Evolutionary conservation across 2,329 filamentous ascomycete species (phyloP).

Genomic region (Beauveria sp.): DNA sequence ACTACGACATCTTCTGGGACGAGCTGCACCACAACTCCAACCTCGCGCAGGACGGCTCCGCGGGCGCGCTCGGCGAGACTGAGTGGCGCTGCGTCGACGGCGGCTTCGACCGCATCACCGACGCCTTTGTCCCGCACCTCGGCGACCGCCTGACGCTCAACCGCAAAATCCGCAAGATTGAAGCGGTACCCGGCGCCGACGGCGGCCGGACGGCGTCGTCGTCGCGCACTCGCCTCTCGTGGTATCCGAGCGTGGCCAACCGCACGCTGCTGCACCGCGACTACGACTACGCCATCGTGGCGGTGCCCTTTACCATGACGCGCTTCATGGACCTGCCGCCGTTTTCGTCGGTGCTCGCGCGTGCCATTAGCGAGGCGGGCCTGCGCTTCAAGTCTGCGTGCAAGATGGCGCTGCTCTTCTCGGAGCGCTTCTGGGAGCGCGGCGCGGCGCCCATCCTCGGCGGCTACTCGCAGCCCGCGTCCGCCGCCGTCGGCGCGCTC

Average conservation of each 20-base stretch:
- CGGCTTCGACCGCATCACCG: constrained; percentile 22
- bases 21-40: constrained; percentile 27
- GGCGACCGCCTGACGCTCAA: constrained; percentile 18
- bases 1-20: constrained; percentile 27
- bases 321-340: constrained; percentile 24
- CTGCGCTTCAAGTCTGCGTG: constrained; percentile 24
- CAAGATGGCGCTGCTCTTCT: constrained; percentile 25
- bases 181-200: not conserved
- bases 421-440: constrained; percentile 26
- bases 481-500: constrained; percentile 23
- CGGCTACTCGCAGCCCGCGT: constrained; percentile 23
- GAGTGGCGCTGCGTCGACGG: constrained; percentile 20
- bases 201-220: not conserved
- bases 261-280: constrained; percentile 16
- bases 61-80: constrained; percentile 19
- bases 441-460: constrained; percentile 23
- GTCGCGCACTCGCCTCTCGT: not conserved
- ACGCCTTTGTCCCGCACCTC: constrained; percentile 24
- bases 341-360: constrained; percentile 18
- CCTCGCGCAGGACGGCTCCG: constrained; percentile 22
- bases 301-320: constrained; percentile 25
- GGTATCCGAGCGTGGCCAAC: constrained; percentile 3
- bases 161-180: constrained; percentile 17
- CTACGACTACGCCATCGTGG: constrained; percentile 27
- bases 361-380: constrained; percentile 21